These are phyloP conservation scores for Colletotrichum agaves DNA, from an alignment of 2,329 filamentous ascomycete species.

Conservation along the genomic window DNA sequence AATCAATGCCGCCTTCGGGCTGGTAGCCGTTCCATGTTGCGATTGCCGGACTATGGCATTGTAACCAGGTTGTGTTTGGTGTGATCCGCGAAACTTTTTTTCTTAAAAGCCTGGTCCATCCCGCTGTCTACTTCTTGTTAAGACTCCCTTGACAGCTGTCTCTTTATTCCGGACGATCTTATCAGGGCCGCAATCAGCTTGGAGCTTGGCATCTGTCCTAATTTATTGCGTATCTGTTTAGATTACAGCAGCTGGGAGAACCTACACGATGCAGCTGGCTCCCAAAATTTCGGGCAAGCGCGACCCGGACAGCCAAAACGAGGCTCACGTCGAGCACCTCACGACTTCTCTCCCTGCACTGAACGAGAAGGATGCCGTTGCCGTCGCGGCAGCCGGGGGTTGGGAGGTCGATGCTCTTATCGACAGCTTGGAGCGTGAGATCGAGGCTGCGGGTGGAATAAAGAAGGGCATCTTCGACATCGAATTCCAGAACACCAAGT, in stretches of 20 bases:
- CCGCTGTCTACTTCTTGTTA: not conserved
- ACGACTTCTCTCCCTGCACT: constrained; percentile 16
- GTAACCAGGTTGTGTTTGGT: not conserved
- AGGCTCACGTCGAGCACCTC: constrained; percentile 35
- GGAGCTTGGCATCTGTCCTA: constrained; percentile 16
- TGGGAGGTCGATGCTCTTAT: constrained; percentile 53
- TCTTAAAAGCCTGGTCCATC: constrained; percentile 27
- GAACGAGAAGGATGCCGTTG: constrained; percentile 46
- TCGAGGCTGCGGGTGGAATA: constrained; percentile 42
- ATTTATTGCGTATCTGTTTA: not conserved
- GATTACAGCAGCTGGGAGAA: not conserved
- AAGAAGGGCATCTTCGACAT: constrained; percentile 61
- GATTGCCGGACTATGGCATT: not conserved
- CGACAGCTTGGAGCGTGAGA: constrained; percentile 53
- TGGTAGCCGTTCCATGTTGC: constrained; percentile 4
- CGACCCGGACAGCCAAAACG: constrained; percentile 31
- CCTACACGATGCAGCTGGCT: constrained; percentile 27
- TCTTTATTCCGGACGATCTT: constrained; percentile 9
- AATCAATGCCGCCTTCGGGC: constrained; percentile 17
- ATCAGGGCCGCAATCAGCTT: constrained; percentile 26
- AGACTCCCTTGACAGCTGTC: constrained; percentile 19
- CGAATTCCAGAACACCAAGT: constrained; percentile 71
- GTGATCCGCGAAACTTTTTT: not conserved
- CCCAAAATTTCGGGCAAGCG: constrained; percentile 32
- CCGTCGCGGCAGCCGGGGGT: constrained; percentile 48